Evolutionary conservation across 1,139 yeast species (phyloP).

Genomic region (Yamadazyma sp.): DNA sequence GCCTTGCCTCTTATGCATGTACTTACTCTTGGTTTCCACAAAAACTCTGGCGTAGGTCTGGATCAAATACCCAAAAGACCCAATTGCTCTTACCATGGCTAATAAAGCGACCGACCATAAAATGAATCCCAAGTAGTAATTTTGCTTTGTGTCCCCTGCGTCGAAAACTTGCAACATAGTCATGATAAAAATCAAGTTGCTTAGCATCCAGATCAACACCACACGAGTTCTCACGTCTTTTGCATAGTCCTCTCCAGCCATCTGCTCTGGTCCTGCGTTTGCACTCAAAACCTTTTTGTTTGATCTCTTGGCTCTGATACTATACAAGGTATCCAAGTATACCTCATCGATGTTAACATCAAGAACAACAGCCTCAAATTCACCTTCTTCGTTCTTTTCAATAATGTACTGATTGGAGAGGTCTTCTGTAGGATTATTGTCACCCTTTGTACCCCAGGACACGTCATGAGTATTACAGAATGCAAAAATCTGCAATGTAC

Average conservation of each 20-base stretch:
- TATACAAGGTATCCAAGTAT: constrained; percentile 73
- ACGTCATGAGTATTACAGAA: constrained; percentile 89
- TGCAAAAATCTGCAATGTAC: constrained; percentile 90
- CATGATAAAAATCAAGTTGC: constrained; percentile 78
- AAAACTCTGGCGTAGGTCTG: constrained; percentile 40
- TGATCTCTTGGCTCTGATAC: constrained; percentile 72
- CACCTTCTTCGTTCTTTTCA: constrained; percentile 53
- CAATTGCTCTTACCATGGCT: constrained; percentile 76
- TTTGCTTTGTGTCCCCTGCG: constrained; percentile 56
- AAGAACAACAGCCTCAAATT: constrained; percentile 86
- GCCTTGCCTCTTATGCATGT: constrained; percentile 42
- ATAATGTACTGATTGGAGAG: constrained; percentile 43
- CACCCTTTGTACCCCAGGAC: constrained; percentile 98
- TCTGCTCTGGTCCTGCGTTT: constrained; percentile 35
- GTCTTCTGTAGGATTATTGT: constrained; percentile 66
- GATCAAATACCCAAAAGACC: constrained; percentile 66
- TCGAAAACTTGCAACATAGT: constrained; percentile 80
- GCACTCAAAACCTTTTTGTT: constrained; percentile 53
- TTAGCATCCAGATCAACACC: constrained; percentile 86
- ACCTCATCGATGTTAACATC: constrained; percentile 89
- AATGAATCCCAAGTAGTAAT: constrained; percentile 78
- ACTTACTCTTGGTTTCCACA: constrained; percentile 44
- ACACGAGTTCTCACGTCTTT: constrained; percentile 92
- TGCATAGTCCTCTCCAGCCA: constrained; percentile 84
- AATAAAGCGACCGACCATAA: constrained; percentile 89